A percentile compares a stretch with the other conserved stretches of the same genome.
Evolutionary conservation across 192 early-diverging fungal species (phyloP).

Genomic region (Lobosporangium transversale): DNA sequence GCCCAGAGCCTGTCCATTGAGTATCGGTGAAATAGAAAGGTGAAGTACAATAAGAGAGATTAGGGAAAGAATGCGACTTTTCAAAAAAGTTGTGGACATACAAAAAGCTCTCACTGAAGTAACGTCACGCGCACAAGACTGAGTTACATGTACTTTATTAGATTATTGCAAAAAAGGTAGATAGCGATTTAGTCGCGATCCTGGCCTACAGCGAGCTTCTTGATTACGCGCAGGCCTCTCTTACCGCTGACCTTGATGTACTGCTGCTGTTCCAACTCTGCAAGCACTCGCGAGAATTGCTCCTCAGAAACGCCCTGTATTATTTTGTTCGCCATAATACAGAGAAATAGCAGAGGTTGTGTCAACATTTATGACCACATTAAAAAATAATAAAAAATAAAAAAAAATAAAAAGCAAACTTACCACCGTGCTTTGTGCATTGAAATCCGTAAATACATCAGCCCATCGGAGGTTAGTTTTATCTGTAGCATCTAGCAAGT

Average conservation of each 20-base stretch:
- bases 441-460: conserved; percentile 57
- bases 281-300: conserved; percentile 37
- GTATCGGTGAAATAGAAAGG: background rate
- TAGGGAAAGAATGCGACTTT: too few relatives aligned
- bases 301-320: conserved; percentile 37
- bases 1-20: conserved; percentile 37
- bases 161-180: too few relatives aligned
- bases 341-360: too few relatives aligned
- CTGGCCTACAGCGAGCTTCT: conserved; percentile 38
- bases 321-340: too few relatives aligned
- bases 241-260: conserved; percentile 51
- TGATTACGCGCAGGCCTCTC: conserved; percentile 44
- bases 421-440: conserved; percentile 59
- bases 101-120: too few relatives aligned
- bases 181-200: conserved; percentile 23
- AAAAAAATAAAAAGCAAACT: conserved; percentile 21
- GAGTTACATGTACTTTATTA: too few relatives aligned
- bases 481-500: conserved; percentile 47
- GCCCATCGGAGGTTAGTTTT: conserved; percentile 50
- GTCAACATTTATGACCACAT: background rate
- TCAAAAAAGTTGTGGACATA: too few relatives aligned
- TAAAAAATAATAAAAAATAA: background rate
- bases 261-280: conserved; percentile 49
- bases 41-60: background rate
- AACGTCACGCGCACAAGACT: too few relatives aligned